Conservation (phyloP, 2,329 filamentous ascomycete genomes). For the Penicillium sp. region DNA sequence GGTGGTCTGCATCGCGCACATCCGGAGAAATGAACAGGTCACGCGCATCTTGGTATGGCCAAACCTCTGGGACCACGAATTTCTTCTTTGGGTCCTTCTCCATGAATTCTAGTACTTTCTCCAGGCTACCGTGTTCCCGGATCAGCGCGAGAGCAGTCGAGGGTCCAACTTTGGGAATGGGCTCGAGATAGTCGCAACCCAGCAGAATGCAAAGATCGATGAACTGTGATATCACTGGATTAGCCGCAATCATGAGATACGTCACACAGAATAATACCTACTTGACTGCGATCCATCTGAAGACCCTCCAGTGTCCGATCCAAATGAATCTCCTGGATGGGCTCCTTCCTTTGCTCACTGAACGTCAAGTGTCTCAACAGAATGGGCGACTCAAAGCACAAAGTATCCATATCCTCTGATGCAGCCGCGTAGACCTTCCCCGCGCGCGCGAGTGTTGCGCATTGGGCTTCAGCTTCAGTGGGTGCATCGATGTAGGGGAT, state of each 20-base stretch:
- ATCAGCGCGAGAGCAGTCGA: slow-evolving; percentile 91
- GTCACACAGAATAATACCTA: slow-evolving; percentile 36
- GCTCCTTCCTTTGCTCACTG: slow-evolving; percentile 95
- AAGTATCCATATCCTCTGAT: slow-evolving; percentile 97
- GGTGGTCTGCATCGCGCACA: slow-evolving; percentile 77
- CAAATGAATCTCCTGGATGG: slow-evolving; percentile 91
- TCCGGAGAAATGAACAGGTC: slow-evolving; percentile 90
- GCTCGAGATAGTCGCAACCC: slow-evolving; percentile 96
- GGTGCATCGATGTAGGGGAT: slow-evolving; percentile 93
- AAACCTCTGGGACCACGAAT: slow-evolving; percentile 88
- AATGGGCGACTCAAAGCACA: slow-evolving; percentile 92
- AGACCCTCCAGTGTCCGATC: slow-evolving; percentile 84
- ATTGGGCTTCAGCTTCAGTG: slow-evolving; percentile 96
- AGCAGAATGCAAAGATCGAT: slow-evolving; percentile 97
- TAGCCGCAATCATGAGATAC: slow-evolving; percentile 4
- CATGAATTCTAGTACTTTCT: slow-evolving; percentile 80
- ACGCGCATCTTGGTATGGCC: slow-evolving; percentile 90
- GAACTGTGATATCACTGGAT: slow-evolving; percentile 60
- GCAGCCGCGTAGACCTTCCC: slow-evolving; percentile 97
- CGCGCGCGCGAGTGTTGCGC: slow-evolving; percentile 80
- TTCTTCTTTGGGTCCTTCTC: slow-evolving; percentile 75
- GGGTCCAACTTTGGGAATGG: slow-evolving; percentile 90
- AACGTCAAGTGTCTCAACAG: slow-evolving; percentile 91
- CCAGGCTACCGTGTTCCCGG: slow-evolving; percentile 83
- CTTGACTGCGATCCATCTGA: slow-evolving; percentile 82